Evolutionary conservation across 2,329 filamentous ascomycete genomes (phyloP), one percentile per base, ranked within the genome.

Genomic region (Plenodomus biglobosus): DNA sequence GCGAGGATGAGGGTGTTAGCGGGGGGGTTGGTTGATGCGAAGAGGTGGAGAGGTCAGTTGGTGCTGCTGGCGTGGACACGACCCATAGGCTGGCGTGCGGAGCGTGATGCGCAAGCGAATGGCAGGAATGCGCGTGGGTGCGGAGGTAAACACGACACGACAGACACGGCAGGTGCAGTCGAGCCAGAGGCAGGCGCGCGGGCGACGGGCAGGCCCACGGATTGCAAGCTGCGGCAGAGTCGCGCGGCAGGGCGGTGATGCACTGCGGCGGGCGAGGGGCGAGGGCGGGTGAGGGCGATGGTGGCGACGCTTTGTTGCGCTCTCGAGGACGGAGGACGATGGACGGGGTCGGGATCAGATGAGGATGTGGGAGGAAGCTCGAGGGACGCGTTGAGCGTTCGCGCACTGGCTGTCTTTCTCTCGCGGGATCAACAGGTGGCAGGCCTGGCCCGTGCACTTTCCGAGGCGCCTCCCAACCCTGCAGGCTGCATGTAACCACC

Each of bases 81-180:
- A 49, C 44, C 52, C 58, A 64, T 68, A 67, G 55, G 65, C 52
- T 62, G 58, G 45, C 47, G 51, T 40, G 35, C 27, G 11, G 27
- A 7, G 27, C 7, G 27, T 32, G 27, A 11, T 32, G 27, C 27
- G 55, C 42, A 42, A 53, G 46, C 45, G 52, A 32, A 15, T 32
- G 27, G 27, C 6, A 32, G 27, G 54, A 53, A 53, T 58, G 59
- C 53, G 54, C 50, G 63, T 56, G 58, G 51, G 60, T 49, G 48
- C 42, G 37, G 38, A 62, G 52, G 27, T 32, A 32, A 32, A 32
- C 27, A 32, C 27, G 27, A 32, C 43, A 55, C 52, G 38, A 42
- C 53, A 54, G 44, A 46, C 38, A 42, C 34, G 47, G 50, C 51
- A 58, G 58, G 52, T 46, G 52, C 50, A 55, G 49, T 55, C 45